Percentiles rank a stretch among this genome's conserved stretches.
Conservation (phyloP, 2,329 filamentous ascomycete species). For the Periconia sp. region DNA sequence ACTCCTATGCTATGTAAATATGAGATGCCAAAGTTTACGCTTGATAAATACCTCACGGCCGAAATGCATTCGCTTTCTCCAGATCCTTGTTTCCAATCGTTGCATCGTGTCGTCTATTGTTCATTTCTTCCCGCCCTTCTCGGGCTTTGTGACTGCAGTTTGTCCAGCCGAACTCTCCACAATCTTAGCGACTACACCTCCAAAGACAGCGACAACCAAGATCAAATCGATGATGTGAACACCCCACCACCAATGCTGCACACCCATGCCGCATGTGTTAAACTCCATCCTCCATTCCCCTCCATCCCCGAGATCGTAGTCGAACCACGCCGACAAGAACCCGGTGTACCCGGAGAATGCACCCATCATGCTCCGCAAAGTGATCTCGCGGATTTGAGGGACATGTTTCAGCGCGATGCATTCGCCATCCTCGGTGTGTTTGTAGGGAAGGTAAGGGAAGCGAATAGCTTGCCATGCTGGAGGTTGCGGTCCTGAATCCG, state of each 20-base stretch:
- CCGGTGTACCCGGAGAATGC: conserved; percentile 92
- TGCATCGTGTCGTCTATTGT: too few species aligned
- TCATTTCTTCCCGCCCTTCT: too few species aligned
- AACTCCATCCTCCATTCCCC: conserved; percentile 85
- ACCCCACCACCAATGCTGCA: conserved; percentile 93
- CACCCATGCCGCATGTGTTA: conserved; percentile 76
- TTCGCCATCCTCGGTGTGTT: conserved; percentile 42
- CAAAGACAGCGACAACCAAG: conserved; percentile 31
- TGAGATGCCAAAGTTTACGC: too few species aligned
- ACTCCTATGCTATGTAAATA: too few species aligned
- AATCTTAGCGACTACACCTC: neutral
- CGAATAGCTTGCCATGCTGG: conserved; percentile 31
- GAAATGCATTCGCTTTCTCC: too few species aligned
- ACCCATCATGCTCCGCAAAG: conserved; percentile 98
- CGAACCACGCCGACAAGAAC: conserved; percentile 88
- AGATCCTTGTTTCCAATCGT: too few species aligned
- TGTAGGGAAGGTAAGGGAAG: conserved; percentile 21
- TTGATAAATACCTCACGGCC: too few species aligned
- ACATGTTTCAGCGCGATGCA: conserved; percentile 20
- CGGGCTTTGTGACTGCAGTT: too few species aligned
- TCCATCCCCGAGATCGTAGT: conserved; percentile 71
- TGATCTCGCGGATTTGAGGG: conserved; percentile 81
- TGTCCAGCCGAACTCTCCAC: too few species aligned
- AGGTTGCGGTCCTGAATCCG: neutral
- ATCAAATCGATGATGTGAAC: conserved; percentile 77